phyloP scores from a whole-genome alignment of 1,284 basidiomycete genomes.

The Laetiporus sulphureus region DNA sequence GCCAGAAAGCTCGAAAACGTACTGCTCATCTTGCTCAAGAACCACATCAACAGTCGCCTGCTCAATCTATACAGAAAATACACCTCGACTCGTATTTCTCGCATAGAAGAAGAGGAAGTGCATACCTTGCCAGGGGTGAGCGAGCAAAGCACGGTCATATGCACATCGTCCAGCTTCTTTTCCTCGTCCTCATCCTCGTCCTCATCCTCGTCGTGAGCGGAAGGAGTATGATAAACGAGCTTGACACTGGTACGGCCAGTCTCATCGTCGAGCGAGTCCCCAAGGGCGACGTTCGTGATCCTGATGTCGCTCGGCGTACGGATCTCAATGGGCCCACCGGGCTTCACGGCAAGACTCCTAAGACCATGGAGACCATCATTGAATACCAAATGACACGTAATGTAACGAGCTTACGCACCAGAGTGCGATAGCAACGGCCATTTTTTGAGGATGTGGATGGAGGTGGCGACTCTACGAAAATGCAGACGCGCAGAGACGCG shows the following conservation, averaged over 20 bases:
- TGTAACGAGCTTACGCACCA: conserved; percentile 56
- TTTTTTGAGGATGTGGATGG: conserved; percentile 23
- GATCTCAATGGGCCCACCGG: conserved; percentile 58
- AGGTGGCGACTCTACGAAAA: conserved; percentile 11
- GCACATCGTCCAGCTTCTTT: conserved; percentile 12
- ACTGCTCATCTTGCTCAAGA: conserved; percentile 68
- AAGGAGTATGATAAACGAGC: conserved; percentile 54
- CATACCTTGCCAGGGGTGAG: conserved; percentile 69
- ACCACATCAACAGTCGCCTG: conserved; percentile 74
- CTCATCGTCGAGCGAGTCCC: conserved; percentile 61
- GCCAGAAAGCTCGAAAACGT: conserved; percentile 70
- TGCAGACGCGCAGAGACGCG: conserved; percentile 16
- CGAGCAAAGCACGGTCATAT: conserved; percentile 54
- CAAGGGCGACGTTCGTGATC: conserved; percentile 82
- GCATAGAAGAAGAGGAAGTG: conserved; percentile 1
- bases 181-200: conserved; percentile 40
- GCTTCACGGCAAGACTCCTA: conserved; percentile 58
- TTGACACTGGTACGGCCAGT: conserved; percentile 74
- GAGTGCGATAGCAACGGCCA: conserved; percentile 54
- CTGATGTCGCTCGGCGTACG: conserved; percentile 66
- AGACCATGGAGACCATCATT: background rate
- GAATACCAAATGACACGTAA: conserved; percentile 12
- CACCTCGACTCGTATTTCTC: background rate
- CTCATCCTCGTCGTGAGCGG: conserved; percentile 41
- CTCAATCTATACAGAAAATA: conserved; percentile 54